Base-by-base conservation (phyloP, 805 yeast species). In the Candida ipomoeae region DNA sequence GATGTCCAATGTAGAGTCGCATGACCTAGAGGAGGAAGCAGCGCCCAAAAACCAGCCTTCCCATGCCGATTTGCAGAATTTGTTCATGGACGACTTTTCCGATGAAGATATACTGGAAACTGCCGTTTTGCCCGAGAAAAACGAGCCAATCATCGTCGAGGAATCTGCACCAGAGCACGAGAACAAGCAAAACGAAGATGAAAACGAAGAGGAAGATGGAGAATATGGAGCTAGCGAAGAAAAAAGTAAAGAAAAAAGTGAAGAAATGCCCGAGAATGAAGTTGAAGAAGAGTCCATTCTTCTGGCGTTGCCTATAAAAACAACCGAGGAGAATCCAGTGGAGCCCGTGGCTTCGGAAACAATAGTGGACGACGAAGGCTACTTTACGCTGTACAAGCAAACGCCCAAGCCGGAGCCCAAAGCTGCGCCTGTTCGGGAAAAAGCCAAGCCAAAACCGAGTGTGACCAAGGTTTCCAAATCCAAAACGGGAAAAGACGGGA, bases 281-380 rank as follows among this genome's bases (percentile, higher is more conserved):
- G 13, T 34, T 2, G 21, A 13, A 10, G n/a, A 37, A 14, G 37
- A n/a, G 5, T 42, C 45, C 18, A 33, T 33, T 20, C 38, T 42
- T 11, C 45, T 20, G 29, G 45, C 37, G 6, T 42, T 42, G 18
- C 45, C 45, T 6, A 18, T 34, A 14, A 15, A 34, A 20, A 6
- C 15, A 2, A 18, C 31, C 5, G 38, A 42, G 14, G 38, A 41
- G 3, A 17, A 14, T 11, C 17, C 33, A 18, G 29, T 18, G 6
- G 40, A 29, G 6, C 41, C 40, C 1, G 46, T 31, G 13, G 47
- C 51, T 11, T n/a, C 43, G 8, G 57, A 52, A 26, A 55, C 58
- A 0, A 55, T 56, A 0, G 50, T 57, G 14, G 84, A 79, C 53
- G 82, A 76, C 36, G 83, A 79, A 48, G 84, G 83, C 0, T 80